These are phyloP conservation scores for Ophiostoma ulmi DNA, from an alignment of 2,329 filamentous ascomycete genomes.

Conservation along the genomic window DNA sequence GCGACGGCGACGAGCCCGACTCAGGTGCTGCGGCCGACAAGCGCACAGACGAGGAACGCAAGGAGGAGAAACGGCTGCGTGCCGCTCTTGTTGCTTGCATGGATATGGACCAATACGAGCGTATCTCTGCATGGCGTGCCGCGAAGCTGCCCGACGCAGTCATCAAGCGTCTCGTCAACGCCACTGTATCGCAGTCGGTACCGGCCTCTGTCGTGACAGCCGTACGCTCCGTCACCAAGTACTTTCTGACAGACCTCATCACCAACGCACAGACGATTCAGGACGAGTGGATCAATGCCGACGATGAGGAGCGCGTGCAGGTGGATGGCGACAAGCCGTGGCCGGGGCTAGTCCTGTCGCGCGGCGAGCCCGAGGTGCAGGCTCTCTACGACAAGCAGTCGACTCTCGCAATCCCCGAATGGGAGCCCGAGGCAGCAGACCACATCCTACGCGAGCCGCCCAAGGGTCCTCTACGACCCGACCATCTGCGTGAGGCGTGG, in stretches of 20 bases:
- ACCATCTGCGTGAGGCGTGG: constrained; percentile 69
- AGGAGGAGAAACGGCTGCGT: constrained; percentile 58
- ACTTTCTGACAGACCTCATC: constrained; percentile 71
- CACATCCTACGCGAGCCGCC: constrained; percentile 37
- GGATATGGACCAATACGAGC: constrained; percentile 59
- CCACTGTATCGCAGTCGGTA: constrained; percentile 73
- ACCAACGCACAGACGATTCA: constrained; percentile 67
- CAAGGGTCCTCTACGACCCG: constrained; percentile 61
- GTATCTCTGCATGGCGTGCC: constrained; percentile 66
- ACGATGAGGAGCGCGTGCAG: constrained; percentile 55
- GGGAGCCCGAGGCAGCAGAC: constrained; percentile 31
- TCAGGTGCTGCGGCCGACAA: constrained; percentile 33
- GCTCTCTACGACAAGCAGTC: constrained; percentile 36
- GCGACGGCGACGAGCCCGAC: constrained; percentile 33
- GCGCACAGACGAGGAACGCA: constrained; percentile 50
- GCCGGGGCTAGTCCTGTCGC: constrained; percentile 30
- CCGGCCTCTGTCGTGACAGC: constrained; percentile 67
- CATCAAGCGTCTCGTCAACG: constrained; percentile 71
- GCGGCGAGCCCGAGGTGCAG: constrained; percentile 31
- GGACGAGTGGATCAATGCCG: constrained; percentile 60
- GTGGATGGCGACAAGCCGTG: constrained; percentile 47
- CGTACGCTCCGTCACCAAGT: constrained; percentile 70
- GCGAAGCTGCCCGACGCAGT: constrained; percentile 63
- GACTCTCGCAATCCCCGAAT: constrained; percentile 29
- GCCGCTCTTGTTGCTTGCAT: constrained; percentile 61